A percentile compares a stretch with the other conserved stretches of the same genome.
These are phyloP conservation scores for Vitis hybrid DNA, from an alignment of 177 flowering plant species.

Conservation along the genomic window DNA sequence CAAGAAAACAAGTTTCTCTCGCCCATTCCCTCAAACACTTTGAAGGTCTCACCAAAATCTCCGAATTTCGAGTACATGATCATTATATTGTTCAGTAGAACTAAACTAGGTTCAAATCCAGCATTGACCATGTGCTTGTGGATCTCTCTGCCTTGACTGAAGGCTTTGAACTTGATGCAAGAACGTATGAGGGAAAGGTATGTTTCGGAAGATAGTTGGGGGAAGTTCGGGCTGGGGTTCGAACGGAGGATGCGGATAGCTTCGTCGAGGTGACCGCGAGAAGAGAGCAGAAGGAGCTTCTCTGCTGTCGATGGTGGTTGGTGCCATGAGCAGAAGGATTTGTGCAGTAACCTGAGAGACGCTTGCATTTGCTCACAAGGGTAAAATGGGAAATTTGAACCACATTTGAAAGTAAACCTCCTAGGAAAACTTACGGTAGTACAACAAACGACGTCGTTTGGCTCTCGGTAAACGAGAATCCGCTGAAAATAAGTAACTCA, in stretches of 20 bases:
- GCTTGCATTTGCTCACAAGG: conserved; percentile 10
- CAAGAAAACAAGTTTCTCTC: conserved; percentile 32
- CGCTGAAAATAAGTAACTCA: background rate
- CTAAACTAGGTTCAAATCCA: conserved; percentile 12
- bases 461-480: background rate
- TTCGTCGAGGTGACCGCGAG: conserved; percentile 24
- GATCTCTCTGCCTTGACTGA: conserved; percentile 23
- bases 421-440: background rate
- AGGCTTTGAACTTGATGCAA: conserved; percentile 28
- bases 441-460: background rate
- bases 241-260: conserved; percentile 15
- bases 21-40: conserved; percentile 27
- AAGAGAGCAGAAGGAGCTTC: conserved; percentile 16
- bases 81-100: conserved; percentile 26
- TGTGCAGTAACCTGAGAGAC: conserved; percentile 15
- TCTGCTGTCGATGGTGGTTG: conserved; percentile 13
- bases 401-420: background rate
- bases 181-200: conserved; percentile 26
- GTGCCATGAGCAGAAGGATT: conserved; percentile 17
- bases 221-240: background rate
- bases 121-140: conserved; percentile 19
- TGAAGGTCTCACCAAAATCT: conserved; percentile 9
- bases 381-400: background rate
- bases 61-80: conserved; percentile 26
- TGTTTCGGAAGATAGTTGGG: conserved; percentile 6